These are phyloP conservation scores for Neocucurbitaria cava DNA, from an alignment of 2,329 filamentous ascomycete species.

Conservation along the genomic window DNA sequence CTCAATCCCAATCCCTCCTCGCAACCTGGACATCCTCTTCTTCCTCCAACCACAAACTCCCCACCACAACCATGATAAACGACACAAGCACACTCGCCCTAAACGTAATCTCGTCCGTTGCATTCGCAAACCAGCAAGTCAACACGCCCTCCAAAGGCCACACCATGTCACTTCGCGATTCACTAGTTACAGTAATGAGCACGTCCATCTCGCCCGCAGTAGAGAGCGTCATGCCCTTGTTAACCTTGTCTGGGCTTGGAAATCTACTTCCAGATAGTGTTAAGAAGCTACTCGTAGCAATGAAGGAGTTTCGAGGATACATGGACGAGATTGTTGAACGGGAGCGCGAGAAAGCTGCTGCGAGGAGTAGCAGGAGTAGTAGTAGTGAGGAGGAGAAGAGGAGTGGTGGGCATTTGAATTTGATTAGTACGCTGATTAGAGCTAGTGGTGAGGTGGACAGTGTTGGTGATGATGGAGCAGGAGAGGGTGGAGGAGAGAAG, in stretches of 20 bases:
- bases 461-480: no score
- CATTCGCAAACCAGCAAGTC: slow-evolving; percentile 38
- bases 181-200: slow-evolving; percentile 35
- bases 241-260: slow-evolving; percentile 6
- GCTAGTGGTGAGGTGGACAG: slow-evolving; percentile 17
- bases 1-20: slow-evolving; percentile 57
- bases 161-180: slow-evolving; percentile 21
- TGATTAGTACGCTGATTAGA: slow-evolving; percentile 42
- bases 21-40: slow-evolving; percentile 25
- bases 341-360: not conserved
- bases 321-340: slow-evolving; percentile 16
- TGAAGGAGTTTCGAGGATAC: slow-evolving; percentile 25
- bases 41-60: slow-evolving; percentile 29
- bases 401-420: slow-evolving; percentile 19
- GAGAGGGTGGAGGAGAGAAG: no score
- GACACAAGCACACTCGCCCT: slow-evolving; percentile 47
- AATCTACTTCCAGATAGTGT: slow-evolving; percentile 23
- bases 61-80: slow-evolving; percentile 30
- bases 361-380: no score
- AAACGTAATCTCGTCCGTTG: slow-evolving; percentile 49
- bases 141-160: slow-evolving; percentile 22
- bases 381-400: not conserved
- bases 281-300: slow-evolving; percentile 22
- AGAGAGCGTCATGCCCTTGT: slow-evolving; percentile 14
- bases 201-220: slow-evolving; percentile 29